A percentile compares a stretch with the other conserved stretches of the same genome.
Evolutionary conservation across 163 green algal genomes (phyloP).

Genomic region (Scenedesmus sp.): DNA sequence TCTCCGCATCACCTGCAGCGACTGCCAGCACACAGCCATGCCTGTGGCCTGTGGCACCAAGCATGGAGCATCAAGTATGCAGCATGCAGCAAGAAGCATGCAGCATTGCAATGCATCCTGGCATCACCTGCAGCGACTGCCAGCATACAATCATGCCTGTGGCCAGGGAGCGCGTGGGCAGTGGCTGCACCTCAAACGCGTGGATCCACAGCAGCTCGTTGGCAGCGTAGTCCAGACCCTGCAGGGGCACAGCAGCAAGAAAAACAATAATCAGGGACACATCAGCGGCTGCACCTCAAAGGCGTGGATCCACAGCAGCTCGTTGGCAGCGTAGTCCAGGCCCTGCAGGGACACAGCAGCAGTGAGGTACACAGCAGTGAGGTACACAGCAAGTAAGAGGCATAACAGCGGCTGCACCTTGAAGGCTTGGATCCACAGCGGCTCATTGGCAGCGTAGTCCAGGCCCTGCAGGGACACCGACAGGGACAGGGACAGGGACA

Average conservation of each 20-base stretch:
- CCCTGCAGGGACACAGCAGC: too few species aligned
- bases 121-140: neutral
- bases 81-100: too few species aligned
- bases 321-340: too few species aligned
- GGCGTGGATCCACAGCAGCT: too few species aligned
- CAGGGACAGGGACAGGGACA: too few species aligned
- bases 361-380: neutral
- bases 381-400: neutral
- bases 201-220: conserved; percentile 12
- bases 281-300: too few species aligned
- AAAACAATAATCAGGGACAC: neutral
- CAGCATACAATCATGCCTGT: neutral
- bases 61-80: too few species aligned
- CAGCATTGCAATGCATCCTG: too few species aligned
- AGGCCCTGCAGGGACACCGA: neutral
- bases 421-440: neutral
- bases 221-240: neutral
- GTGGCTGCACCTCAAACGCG: conserved; percentile 4
- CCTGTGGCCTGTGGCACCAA: too few species aligned
- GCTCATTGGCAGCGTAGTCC: neutral
- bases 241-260: neutral
- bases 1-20: too few species aligned
- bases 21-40: too few species aligned
- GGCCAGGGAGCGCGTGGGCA: neutral
- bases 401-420: neutral